Conservation (phyloP, 2,329 filamentous ascomycete species). For the Colletotrichum tanaceti region DNA sequence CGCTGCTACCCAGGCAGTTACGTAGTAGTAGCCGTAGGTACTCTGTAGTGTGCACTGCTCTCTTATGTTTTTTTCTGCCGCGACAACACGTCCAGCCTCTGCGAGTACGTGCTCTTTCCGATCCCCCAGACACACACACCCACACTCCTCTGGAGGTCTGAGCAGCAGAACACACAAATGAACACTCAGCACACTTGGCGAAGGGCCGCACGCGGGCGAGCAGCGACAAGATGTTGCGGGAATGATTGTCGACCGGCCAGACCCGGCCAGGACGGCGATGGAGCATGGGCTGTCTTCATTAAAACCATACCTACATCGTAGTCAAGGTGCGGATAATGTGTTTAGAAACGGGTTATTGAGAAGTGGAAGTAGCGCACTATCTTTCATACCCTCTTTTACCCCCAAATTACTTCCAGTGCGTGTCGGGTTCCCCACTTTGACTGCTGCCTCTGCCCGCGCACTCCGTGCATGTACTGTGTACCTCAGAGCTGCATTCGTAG, state of each 20-base stretch:
- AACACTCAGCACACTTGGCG: not conserved
- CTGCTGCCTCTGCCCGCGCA: constrained; percentile 25
- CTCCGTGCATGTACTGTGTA: constrained; percentile 36
- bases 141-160: not conserved
- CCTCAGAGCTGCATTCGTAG: not conserved
- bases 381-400: not conserved
- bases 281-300: not conserved
- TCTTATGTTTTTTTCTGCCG: not conserved
- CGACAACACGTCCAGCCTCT: not conserved
- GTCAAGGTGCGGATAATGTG: too few relatives aligned
- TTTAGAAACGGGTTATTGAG: too few relatives aligned
- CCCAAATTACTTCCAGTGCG: constrained; percentile 26
- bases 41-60: constrained; percentile 2
- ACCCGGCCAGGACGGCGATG: constrained; percentile 21
- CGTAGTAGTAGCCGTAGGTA: too few relatives aligned
- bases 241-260: constrained; percentile 14
- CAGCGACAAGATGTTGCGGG: not conserved
- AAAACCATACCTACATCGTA: too few relatives aligned
- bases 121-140: not conserved
- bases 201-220: not conserved
- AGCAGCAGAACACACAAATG: too few relatives aligned
- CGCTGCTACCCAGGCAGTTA: too few relatives aligned
- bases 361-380: not conserved
- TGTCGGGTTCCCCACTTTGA: constrained; percentile 22
- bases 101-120: not conserved